These are phyloP conservation scores for Globisporangium abappressorium DNA, from an alignment of 352 stramenopile genomes.

Conservation along the genomic window DNA sequence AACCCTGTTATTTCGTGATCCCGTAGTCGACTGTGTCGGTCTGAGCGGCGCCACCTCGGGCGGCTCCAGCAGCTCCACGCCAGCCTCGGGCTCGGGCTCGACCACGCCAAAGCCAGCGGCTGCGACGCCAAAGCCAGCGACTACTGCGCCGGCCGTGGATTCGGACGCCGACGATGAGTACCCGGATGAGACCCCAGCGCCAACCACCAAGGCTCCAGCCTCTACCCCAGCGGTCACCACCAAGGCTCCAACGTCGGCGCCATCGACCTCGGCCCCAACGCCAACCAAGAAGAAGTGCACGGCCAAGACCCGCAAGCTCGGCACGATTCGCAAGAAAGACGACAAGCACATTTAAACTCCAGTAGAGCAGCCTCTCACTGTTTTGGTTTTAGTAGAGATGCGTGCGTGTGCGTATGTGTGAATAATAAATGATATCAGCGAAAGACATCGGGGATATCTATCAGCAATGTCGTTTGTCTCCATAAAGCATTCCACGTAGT, in stretches of 20 bases:
- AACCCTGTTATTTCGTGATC: slow-evolving; percentile 1
- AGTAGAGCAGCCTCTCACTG: background rate
- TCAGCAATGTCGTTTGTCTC: too few species aligned
- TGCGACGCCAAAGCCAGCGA: slow-evolving; percentile 1
- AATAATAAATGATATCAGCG: too few species aligned
- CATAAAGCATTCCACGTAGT: too few species aligned
- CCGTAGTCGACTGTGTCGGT: slow-evolving; percentile 22
- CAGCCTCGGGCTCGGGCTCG: background rate
- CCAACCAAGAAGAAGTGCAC: slow-evolving; percentile 8
- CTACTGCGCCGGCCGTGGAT: background rate
- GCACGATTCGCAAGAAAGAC: background rate
- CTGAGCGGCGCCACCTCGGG: slow-evolving; percentile 2
- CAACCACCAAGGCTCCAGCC: background rate
- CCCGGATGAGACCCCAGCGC: background rate
- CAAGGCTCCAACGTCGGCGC: background rate
- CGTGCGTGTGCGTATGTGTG: too few species aligned
- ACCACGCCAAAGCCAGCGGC: background rate
- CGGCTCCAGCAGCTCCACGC: background rate
- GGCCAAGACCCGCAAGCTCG: slow-evolving; percentile 9
- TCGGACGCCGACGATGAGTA: slow-evolving; percentile 8
- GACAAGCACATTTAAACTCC: slow-evolving; percentile 6
- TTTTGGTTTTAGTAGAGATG: too few species aligned
- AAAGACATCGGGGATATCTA: too few species aligned
- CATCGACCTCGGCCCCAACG: background rate
- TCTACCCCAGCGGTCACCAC: background rate